Conservation (phyloP, 345 rosid species). For the Heritiera littoralis region DNA sequence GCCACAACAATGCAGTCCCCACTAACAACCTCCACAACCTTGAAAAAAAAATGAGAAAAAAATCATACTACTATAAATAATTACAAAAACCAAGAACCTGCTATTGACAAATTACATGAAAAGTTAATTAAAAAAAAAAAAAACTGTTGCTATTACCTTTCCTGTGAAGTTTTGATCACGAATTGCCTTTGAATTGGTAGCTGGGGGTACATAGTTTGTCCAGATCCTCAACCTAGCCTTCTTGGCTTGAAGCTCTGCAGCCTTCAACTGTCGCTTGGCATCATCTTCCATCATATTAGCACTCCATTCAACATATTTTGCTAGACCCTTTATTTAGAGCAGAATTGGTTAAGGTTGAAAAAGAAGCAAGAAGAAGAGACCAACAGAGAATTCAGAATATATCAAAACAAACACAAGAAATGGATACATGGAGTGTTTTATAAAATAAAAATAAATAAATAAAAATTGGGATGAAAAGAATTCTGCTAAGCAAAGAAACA, state of each 20-base stretch:
- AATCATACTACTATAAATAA: not conserved
- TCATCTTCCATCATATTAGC: slow-evolving; percentile 98
- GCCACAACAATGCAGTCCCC: slow-evolving; percentile 93
- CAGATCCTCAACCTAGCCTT: slow-evolving; percentile 73
- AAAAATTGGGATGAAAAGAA: not conserved
- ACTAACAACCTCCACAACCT: slow-evolving; percentile 48
- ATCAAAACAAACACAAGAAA: slow-evolving; percentile 18
- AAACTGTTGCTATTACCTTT: slow-evolving; percentile 1
- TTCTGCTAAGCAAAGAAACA: not conserved
- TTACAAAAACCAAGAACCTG: not conserved
- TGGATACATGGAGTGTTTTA: not conserved
- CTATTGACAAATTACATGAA: not conserved
- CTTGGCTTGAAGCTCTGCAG: slow-evolving; percentile 91
- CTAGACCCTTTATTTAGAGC: slow-evolving; percentile 65
- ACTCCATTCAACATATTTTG: slow-evolving; percentile 98
- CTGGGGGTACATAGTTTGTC: slow-evolving; percentile 86
- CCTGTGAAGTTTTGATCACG: slow-evolving; percentile 16
- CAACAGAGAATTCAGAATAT: slow-evolving; percentile 9
- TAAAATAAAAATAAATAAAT: not conserved
- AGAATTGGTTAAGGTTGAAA: not conserved
- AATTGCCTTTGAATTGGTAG: slow-evolving; percentile 52
- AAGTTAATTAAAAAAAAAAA: not conserved
- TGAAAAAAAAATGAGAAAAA: not conserved
- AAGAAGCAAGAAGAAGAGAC: not conserved
- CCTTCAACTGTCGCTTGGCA: slow-evolving; percentile 68